These are phyloP conservation scores for Zoysia pacifica DNA, from an alignment of 176 grass and related monocot genomes.

Conservation along the genomic window DNA sequence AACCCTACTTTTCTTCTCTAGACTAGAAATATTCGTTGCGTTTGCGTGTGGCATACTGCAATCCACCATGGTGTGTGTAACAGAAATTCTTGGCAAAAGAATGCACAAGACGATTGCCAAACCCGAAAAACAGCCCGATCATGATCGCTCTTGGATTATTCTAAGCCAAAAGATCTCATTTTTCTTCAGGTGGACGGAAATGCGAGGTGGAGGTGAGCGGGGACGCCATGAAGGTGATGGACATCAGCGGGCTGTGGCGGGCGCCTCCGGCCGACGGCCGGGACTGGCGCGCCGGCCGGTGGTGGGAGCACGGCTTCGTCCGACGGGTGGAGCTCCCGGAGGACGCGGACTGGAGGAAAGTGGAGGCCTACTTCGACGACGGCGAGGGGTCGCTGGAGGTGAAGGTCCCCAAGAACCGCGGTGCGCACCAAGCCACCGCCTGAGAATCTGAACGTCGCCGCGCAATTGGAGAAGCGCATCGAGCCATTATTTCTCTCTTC, in stretches of 20 bases:
- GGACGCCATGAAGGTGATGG: slow-evolving; percentile 59
- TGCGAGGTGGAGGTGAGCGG: slow-evolving; percentile 85
- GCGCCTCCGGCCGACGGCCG: slow-evolving; percentile 40
- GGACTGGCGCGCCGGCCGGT: slow-evolving; percentile 72
- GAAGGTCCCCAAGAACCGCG: slow-evolving; percentile 62
- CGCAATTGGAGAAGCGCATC: slow-evolving; percentile 37
- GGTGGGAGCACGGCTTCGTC: slow-evolving; percentile 96
- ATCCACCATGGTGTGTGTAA: background rate
- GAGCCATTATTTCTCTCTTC: slow-evolving; percentile 30
- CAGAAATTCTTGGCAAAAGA: background rate
- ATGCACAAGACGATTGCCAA: slow-evolving; percentile 37
- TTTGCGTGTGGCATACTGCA: slow-evolving; percentile 26
- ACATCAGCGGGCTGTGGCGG: slow-evolving; percentile 85
- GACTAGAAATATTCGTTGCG: slow-evolving; percentile 41
- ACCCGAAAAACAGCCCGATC: background rate
- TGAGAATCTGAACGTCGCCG: slow-evolving; percentile 41
- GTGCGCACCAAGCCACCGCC: slow-evolving; percentile 32
- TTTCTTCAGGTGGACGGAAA: slow-evolving; percentile 54
- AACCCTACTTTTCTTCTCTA: background rate
- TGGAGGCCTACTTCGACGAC: slow-evolving; percentile 72
- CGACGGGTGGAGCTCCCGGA: slow-evolving; percentile 83
- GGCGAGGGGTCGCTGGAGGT: slow-evolving; percentile 66
- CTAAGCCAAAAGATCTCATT: background rate
- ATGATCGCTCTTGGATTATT: background rate
- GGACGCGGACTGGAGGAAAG: slow-evolving; percentile 64